Conservation (phyloP, 176 grass and related monocot species). For the Saccharum spontaneum region DNA sequence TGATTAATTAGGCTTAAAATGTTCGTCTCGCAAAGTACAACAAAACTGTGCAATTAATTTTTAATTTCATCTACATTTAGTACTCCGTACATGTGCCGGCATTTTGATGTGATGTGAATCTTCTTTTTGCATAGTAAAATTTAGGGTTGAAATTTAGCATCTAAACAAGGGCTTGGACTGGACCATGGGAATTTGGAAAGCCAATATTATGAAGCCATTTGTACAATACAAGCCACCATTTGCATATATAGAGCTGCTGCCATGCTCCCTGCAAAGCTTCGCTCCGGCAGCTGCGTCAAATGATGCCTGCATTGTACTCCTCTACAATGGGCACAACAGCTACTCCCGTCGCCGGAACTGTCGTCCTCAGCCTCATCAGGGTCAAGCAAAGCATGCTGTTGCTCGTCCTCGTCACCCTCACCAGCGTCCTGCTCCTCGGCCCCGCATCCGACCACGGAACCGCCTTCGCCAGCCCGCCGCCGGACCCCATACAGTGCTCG, state of each 20-base stretch:
- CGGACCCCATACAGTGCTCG: slow-evolving; percentile 53
- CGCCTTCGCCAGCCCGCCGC: slow-evolving; percentile 42
- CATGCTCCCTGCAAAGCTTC: neutral
- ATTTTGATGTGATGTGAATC: too few species aligned
- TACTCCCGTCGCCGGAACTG: neutral
- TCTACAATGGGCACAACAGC: neutral
- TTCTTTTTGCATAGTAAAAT: too few species aligned
- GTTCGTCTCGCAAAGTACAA: too few species aligned
- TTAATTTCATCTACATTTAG: too few species aligned
- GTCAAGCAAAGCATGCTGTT: neutral
- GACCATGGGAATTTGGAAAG: too few species aligned
- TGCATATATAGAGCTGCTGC: neutral
- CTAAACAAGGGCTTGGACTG: too few species aligned
- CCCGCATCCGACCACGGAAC: neutral
- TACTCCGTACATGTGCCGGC: too few species aligned
- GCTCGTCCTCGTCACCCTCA: neutral
- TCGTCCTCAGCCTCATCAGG: neutral
- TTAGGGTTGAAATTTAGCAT: too few species aligned
- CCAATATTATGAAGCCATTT: too few species aligned
- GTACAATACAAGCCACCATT: neutral
- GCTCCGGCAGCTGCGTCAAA: neutral
- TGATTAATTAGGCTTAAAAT: too few species aligned
- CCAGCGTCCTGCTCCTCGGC: neutral
- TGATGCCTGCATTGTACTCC: neutral
- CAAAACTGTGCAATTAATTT: too few species aligned